A percentile compares a stretch with the other conserved stretches of the same genome.
These are phyloP conservation scores for Eimeria mitis DNA, from an alignment of 169 alveolate species.

Conservation along the genomic window DNA sequence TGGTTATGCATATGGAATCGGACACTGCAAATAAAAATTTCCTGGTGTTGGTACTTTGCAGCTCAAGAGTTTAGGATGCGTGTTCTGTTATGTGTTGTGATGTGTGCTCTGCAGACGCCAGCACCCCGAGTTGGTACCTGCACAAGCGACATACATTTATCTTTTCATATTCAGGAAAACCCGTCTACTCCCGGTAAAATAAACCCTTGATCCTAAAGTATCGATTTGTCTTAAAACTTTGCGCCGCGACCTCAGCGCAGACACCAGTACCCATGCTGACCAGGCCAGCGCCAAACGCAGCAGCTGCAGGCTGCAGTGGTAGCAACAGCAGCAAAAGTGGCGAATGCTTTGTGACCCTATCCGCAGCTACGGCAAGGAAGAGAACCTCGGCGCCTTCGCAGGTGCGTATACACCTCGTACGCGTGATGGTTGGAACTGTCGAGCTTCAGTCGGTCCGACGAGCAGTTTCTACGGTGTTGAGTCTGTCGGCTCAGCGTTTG, in stretches of 20 bases:
- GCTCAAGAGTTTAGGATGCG: neutral
- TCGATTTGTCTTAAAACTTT: neutral
- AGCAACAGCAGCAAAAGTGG: neutral
- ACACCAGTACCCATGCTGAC: neutral
- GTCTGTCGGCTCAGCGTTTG: neutral
- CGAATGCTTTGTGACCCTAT: neutral
- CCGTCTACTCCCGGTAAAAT: constrained; percentile 88
- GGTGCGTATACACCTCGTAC: constrained; percentile 75
- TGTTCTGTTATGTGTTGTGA: neutral
- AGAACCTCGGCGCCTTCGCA: constrained; percentile 82
- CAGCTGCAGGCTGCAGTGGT: constrained; percentile 27
- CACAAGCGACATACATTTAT: constrained; percentile 90
- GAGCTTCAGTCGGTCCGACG: neutral
- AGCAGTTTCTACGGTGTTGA: neutral
- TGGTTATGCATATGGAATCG: no score
- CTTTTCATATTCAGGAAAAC: constrained; percentile 91
- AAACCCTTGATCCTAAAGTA: neutral
- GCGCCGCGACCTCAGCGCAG: neutral
- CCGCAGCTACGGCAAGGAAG: constrained; percentile 89
- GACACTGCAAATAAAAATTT: no score
- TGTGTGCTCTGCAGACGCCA: constrained; percentile 81
- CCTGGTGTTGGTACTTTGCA: neutral
- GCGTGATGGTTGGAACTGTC: neutral
- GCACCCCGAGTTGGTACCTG: constrained; percentile 84
- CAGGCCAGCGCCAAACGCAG: neutral